phyloP scores from a whole-genome alignment of 768 basidiomycete species.

The Chlorophyllum brunneum region DNA sequence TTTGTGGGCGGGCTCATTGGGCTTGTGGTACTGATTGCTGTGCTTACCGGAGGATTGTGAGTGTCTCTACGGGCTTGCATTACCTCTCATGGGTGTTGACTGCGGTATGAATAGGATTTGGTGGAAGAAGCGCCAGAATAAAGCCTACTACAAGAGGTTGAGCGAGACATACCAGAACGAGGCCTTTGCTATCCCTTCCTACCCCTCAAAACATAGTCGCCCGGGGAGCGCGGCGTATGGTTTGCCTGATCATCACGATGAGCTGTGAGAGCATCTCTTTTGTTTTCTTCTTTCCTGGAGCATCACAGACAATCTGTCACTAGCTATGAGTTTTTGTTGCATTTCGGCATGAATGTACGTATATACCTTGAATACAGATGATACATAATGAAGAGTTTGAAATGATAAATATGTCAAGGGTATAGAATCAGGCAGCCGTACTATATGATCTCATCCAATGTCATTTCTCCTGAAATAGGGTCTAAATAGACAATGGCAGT shows the following conservation, averaged over 20 bases:
- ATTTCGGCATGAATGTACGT: too few relatives aligned
- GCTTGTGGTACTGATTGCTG: slow-evolving; percentile 35
- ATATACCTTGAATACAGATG: too few relatives aligned
- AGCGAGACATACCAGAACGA: slow-evolving; percentile 5
- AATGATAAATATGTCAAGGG: too few relatives aligned
- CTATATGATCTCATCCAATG: slow-evolving; percentile 41
- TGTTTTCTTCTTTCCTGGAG: neutral
- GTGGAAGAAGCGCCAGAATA: slow-evolving; percentile 23
- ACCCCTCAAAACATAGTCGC: neutral
- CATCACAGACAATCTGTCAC: too few relatives aligned
- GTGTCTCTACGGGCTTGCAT: slow-evolving; percentile 14
- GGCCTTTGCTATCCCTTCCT: neutral
- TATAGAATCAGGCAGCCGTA: too few relatives aligned
- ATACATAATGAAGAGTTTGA: too few relatives aligned
- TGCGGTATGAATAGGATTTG: slow-evolving; percentile 18
- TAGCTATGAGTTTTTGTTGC: too few relatives aligned
- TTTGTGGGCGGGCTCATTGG: slow-evolving; percentile 47
- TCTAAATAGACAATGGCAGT: slow-evolving; percentile 19
- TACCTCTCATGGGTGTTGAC: neutral
- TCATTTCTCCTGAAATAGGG: slow-evolving; percentile 44
- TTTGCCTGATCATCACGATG: slow-evolving; percentile 1
- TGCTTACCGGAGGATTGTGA: slow-evolving; percentile 35
- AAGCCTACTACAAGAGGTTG: slow-evolving; percentile 9
- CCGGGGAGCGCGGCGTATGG: neutral
- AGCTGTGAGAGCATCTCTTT: neutral